Conservation (phyloP, 148 eudicot genomes). For the Pouteria glomerata region DNA sequence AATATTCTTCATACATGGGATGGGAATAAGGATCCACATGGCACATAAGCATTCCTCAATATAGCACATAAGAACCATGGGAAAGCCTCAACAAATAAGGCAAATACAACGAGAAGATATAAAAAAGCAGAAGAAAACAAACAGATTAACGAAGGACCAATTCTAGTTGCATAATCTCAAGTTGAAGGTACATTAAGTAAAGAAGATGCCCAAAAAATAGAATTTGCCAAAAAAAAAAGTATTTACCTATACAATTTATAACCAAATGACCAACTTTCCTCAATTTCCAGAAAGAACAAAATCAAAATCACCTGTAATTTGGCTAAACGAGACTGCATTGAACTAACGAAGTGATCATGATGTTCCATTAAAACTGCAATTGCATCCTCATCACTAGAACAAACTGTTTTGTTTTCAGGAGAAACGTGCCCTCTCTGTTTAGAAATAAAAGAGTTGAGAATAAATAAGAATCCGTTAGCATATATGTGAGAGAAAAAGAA, state of each 20-base stretch:
- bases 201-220: too few relatives aligned
- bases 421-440: slow-evolving; percentile 40
- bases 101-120: too few relatives aligned
- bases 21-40: too few relatives aligned
- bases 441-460: slow-evolving; percentile 22
- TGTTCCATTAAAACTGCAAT: slow-evolving; percentile 61
- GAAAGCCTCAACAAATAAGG: too few relatives aligned
- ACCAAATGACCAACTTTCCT: not conserved
- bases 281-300: not conserved
- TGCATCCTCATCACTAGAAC: slow-evolving; percentile 54
- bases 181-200: not conserved
- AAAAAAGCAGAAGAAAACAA: not conserved
- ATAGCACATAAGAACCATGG: too few relatives aligned
- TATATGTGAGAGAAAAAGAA: not conserved
- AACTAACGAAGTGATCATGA: slow-evolving; percentile 74
- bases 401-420: slow-evolving; percentile 41
- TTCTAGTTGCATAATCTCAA: not conserved
- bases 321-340: slow-evolving; percentile 74
- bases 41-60: too few relatives aligned
- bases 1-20: not conserved
- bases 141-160: not conserved
- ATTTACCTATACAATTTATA: not conserved
- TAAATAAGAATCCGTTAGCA: slow-evolving; percentile 9
- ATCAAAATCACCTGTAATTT: slow-evolving; percentile 63
- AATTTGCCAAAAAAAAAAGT: not conserved